Evolutionary conservation across 352 stramenopile species (phyloP).

Genomic region (Pythium brassicae): DNA sequence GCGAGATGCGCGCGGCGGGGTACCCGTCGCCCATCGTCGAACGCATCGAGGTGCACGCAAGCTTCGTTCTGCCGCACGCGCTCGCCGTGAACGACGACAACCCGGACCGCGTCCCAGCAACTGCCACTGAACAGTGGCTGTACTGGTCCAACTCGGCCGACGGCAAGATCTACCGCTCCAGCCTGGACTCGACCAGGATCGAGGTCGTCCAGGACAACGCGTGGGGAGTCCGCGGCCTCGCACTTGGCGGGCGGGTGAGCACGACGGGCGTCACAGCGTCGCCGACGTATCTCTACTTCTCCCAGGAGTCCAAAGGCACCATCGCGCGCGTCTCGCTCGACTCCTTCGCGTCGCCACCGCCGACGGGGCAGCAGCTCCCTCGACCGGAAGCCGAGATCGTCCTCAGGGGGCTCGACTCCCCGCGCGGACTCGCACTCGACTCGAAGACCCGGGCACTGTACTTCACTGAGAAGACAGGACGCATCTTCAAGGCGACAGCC

Average conservation of each 20-base stretch:
- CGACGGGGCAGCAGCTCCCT: not conserved
- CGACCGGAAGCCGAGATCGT: slow-evolving; percentile 14
- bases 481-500: slow-evolving; percentile 29
- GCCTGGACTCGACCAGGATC: slow-evolving; percentile 35
- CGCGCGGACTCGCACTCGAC: slow-evolving; percentile 47
- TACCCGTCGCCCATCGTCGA: slow-evolving; percentile 49
- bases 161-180: slow-evolving; percentile 59
- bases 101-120: not conserved
- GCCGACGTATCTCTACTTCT: slow-evolving; percentile 36
- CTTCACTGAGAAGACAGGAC: slow-evolving; percentile 71
- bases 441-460: slow-evolving; percentile 30
- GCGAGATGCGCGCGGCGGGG: slow-evolving; percentile 44
- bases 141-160: slow-evolving; percentile 76
- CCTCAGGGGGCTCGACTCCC: slow-evolving; percentile 35
- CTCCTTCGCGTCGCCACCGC: not conserved
- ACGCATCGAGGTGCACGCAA: slow-evolving; percentile 30
- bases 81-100: slow-evolving; percentile 34
- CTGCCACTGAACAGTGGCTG: slow-evolving; percentile 26
- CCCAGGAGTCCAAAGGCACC: slow-evolving; percentile 53
- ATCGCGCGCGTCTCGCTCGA: slow-evolving; percentile 25
- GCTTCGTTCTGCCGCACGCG: slow-evolving; percentile 38
- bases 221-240: slow-evolving; percentile 56
- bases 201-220: slow-evolving; percentile 30
- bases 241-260: slow-evolving; percentile 7
- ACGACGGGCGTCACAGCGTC: not conserved